Evolutionary conservation across 257 asterid genomes (phyloP).

Genomic region (Mitragyna speciosa): DNA sequence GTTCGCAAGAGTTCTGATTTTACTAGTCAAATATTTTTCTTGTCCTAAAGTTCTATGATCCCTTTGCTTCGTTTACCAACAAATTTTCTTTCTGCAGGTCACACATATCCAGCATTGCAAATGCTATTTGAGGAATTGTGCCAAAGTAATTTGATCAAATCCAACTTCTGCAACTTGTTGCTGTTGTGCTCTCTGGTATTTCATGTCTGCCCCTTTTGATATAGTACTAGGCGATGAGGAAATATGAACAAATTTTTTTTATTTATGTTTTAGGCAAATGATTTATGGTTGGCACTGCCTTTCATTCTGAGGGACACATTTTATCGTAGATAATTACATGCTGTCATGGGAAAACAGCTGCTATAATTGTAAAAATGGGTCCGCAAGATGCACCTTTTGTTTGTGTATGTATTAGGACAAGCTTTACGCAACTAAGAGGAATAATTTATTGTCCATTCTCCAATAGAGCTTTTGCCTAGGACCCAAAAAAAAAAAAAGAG

Average conservation of each 20-base stretch:
- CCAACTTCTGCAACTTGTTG: neutral
- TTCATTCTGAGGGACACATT: neutral
- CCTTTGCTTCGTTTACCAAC: neutral
- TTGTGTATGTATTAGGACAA: neutral
- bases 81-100: conserved; percentile 2
- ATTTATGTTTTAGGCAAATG: neutral
- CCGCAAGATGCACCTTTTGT: too few species aligned
- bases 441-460: too few species aligned
- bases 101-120: neutral
- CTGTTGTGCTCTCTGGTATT: neutral
- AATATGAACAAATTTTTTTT: neutral
- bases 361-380: neutral
- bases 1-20: too few species aligned
- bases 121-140: neutral
- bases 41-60: neutral
- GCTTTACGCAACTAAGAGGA: neutral
- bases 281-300: neutral
- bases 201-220: neutral
- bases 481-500: too few species aligned
- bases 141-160: neutral
- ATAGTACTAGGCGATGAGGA: neutral
- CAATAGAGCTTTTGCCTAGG: too few species aligned
- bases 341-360: neutral
- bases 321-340: neutral
- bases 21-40: too few species aligned